phyloP scores from a whole-genome alignment of 345 rosid species.

The Sisymbrium altissimum region DNA sequence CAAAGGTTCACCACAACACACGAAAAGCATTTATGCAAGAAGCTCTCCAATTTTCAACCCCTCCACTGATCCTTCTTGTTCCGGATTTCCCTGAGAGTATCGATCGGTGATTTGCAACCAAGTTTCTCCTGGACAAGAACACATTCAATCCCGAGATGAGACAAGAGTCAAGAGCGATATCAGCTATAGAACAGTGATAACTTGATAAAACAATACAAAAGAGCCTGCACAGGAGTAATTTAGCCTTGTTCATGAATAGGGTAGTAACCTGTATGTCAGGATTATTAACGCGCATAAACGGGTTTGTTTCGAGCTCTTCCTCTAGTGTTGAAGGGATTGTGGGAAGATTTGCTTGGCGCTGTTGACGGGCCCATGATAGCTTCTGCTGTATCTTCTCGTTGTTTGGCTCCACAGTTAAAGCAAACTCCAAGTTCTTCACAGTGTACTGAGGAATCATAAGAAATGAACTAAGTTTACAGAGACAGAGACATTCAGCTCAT shows the following conservation, averaged over 20 bases:
- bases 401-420: constrained; percentile 67
- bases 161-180: not conserved
- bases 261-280: constrained; percentile 41
- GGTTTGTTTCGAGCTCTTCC: constrained; percentile 84
- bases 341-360: constrained; percentile 63
- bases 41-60: constrained; percentile 38
- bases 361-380: constrained; percentile 76
- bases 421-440: constrained; percentile 87
- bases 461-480: not conserved
- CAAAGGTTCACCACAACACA: constrained; percentile 4
- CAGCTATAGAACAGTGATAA: not conserved
- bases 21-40: not conserved
- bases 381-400: constrained; percentile 65
- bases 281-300: constrained; percentile 74
- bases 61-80: constrained; percentile 73
- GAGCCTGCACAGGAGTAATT: not conserved
- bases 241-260: not conserved
- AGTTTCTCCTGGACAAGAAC: constrained; percentile 43
- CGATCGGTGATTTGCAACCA: constrained; percentile 60
- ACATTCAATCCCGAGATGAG: not conserved
- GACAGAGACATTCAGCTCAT: not conserved
- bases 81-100: constrained; percentile 62
- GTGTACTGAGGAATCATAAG: constrained; percentile 62
- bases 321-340: constrained; percentile 85
- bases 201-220: constrained; percentile 1